phyloP scores from a whole-genome alignment of 768 basidiomycete genomes.

The Boletus reticuloceps region DNA sequence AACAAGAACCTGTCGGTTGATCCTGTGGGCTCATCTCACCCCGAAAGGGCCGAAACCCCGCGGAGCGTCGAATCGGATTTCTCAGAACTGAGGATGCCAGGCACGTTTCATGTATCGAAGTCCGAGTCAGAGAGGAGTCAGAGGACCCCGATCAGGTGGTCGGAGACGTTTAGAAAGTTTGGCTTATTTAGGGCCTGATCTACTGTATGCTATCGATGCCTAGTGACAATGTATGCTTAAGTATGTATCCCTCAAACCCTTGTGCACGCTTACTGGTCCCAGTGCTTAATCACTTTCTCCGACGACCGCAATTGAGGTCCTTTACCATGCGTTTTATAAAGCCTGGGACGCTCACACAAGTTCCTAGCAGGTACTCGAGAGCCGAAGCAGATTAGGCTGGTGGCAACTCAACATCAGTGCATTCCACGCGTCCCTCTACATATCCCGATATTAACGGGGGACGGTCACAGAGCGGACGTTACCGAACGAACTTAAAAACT shows the following conservation, averaged over 20 bases:
- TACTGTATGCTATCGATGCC: neutral
- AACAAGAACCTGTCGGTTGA: neutral
- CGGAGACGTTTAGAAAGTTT: conserved; percentile 20
- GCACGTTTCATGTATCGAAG: conserved; percentile 42
- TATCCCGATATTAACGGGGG: neutral
- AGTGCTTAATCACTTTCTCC: too few relatives aligned
- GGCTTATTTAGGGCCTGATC: conserved; percentile 17
- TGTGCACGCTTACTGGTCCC: too few relatives aligned
- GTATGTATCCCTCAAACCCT: too few relatives aligned
- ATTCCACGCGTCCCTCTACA: neutral
- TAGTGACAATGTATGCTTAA: neutral
- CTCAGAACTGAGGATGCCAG: conserved; percentile 45
- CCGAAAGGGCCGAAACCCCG: neutral
- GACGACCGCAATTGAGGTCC: too few relatives aligned
- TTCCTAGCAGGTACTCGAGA: too few relatives aligned
- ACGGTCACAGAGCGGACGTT: too few relatives aligned
- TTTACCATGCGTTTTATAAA: too few relatives aligned
- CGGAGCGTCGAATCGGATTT: conserved; percentile 33
- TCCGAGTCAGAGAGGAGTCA: conserved; percentile 1
- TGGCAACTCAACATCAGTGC: neutral
- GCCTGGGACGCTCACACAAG: too few relatives aligned
- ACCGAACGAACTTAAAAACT: too few relatives aligned
- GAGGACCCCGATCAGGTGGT: conserved; percentile 16
- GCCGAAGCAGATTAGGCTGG: too few relatives aligned
- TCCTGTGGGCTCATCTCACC: conserved; percentile 3